A percentile compares a stretch with the other conserved stretches of the same genome.
Conservation (phyloP, 2,329 filamentous ascomycete genomes). For the Epichloe sibirici region DNA sequence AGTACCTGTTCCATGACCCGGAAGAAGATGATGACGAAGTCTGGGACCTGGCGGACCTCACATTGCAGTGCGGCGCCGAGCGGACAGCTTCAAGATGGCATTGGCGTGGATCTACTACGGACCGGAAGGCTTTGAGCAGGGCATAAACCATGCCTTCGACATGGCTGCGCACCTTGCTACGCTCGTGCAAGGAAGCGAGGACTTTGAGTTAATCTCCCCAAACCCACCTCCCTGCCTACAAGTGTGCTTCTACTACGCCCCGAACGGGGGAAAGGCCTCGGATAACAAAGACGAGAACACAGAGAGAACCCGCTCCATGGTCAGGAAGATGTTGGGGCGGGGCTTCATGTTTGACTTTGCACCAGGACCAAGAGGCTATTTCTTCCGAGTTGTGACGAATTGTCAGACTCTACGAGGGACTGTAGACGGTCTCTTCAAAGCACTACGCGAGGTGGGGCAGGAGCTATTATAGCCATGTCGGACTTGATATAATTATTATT, state of each 20-base stretch:
- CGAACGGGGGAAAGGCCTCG: conserved; percentile 31
- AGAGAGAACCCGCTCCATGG: conserved; percentile 34
- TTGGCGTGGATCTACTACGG: conserved; percentile 87
- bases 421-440: conserved; percentile 40
- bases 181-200: conserved; percentile 37
- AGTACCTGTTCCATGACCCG: conserved; percentile 65
- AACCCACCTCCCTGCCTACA: conserved; percentile 80
- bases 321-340: conserved; percentile 30
- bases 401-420: conserved; percentile 39
- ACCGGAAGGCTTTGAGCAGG: conserved; percentile 51
- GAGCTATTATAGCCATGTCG: conserved; percentile 4
- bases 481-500: no score
- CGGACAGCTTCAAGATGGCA: conserved; percentile 76
- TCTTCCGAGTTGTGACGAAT: conserved; percentile 47
- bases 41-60: conserved; percentile 85
- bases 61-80: conserved; percentile 83
- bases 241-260: conserved; percentile 83
- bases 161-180: conserved; percentile 55
- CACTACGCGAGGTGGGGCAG: conserved; percentile 32
- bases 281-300: conserved; percentile 33
- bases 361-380: conserved; percentile 39
- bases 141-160: conserved; percentile 61
- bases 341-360: conserved; percentile 51
- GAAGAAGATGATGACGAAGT: conserved; percentile 41
- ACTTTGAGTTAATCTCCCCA: conserved; percentile 60